Evolutionary conservation across 345 rosid genomes (phyloP).

Genomic region (Euclidium syriacum): DNA sequence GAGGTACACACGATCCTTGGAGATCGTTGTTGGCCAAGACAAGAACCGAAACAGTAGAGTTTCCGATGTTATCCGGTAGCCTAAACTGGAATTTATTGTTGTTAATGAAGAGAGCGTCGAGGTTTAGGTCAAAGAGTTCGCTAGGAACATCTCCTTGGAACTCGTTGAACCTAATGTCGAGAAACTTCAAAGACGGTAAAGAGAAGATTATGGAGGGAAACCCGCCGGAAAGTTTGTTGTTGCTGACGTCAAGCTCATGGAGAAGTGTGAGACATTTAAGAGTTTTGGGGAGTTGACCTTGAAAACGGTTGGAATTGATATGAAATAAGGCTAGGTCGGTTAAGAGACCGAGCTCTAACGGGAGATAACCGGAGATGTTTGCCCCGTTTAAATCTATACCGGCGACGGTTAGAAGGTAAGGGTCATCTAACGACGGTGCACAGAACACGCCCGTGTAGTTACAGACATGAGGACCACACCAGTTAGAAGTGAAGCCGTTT

Average conservation of each 20-base stretch:
- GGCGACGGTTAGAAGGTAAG: constrained; percentile 53
- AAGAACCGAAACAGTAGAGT: constrained; percentile 68
- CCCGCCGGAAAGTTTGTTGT: constrained; percentile 56
- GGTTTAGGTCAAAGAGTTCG: constrained; percentile 53
- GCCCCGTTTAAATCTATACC: constrained; percentile 85
- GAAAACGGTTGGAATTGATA: constrained; percentile 67
- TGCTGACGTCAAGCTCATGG: constrained; percentile 71
- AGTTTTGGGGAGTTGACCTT: constrained; percentile 50
- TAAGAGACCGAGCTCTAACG: constrained; percentile 68
- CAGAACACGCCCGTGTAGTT: constrained; percentile 82
- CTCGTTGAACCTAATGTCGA: constrained; percentile 65
- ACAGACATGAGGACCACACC: constrained; percentile 83
- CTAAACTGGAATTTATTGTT: constrained; percentile 65
- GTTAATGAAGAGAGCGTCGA: constrained; percentile 83
- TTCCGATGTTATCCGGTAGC: constrained; percentile 64
- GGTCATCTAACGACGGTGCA: constrained; percentile 59
- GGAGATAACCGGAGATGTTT: constrained; percentile 56
- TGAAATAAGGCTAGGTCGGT: constrained; percentile 73
- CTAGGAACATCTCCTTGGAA: constrained; percentile 57
- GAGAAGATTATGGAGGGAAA: constrained; percentile 58
- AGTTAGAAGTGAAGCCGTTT: constrained; percentile 48
- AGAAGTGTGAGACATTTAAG: constrained; percentile 46
- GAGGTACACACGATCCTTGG: constrained; percentile 57
- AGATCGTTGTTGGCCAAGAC: constrained; percentile 73
- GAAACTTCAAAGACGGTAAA: constrained; percentile 67